Evolutionary conservation across 176 grass and related monocot genomes (phyloP), one percentile per base, ranked within the genome.

Genomic region (Melocanna baccifera): DNA sequence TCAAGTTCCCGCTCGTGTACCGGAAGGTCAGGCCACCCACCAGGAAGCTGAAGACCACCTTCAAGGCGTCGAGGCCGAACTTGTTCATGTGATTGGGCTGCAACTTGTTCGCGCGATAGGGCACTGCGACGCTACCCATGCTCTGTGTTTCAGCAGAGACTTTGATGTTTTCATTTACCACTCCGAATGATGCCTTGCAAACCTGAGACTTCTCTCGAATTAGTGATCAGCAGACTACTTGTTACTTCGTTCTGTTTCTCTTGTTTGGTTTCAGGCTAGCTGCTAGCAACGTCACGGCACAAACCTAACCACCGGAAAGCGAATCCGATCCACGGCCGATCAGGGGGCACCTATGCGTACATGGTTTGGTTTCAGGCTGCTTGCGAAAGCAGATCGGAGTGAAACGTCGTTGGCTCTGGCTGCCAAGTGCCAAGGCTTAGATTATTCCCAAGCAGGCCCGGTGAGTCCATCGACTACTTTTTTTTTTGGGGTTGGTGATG

Each of bases 11-110:
- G 3, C 83, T 98, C 0, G 89, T 93, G 18, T 97, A 79, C 81
- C 91, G 88, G 81, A 97, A 94, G 88, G 86, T 97, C 7, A 90
- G 95, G 52, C 95, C 95, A 0, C 95, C 95, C 12, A 92, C 88
- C 71, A 81, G 93, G 80, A 92, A 93, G 86, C 83, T 98, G 39
- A 98, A 92, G 83, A 98, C 91, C 67, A 98, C 96, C 37, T 98
- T 87, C 77, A 98, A 97, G 90, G 92, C 95, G 3, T 93, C 95
- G 2, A 90, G 93, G 79, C 96, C 93, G 6, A 98, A 95, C 85
- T 65, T 95, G 68, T 95, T 98, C 75, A 98, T 91, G 93, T 93
- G 58, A 93, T 76, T 1, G 1, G 10, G 36, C 19, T 9, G 59
- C 50, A 57, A 18, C 26, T 32, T 32, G 13, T 32, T 16, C 26